Evolutionary conservation across 2,329 filamentous ascomycete species (phyloP), one percentile per base, ranked within the genome.

Genomic region (Trichoderma endophyticum): DNA sequence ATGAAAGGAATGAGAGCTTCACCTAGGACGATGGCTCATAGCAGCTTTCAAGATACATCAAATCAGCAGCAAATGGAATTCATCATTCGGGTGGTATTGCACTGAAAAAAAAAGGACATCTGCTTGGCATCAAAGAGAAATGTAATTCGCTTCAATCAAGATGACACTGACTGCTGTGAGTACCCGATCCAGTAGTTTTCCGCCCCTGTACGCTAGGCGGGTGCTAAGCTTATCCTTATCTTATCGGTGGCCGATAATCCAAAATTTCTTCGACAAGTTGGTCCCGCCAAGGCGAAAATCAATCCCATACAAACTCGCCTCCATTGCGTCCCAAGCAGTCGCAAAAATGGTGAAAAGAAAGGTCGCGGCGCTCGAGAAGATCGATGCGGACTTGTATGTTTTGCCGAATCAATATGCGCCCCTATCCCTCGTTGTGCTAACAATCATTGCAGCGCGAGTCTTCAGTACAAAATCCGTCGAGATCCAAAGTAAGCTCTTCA

Each of bases 281-380:
- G 32, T 54, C 15, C 57, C 57, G 34, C 57, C 57, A 60, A 61
- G 39, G 21, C 39, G 28, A 57, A 36, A 28, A 26, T n/a, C 28
- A 54, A 54, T 28, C 57, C 54, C 56, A 70, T 70, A 54, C 36
- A 62, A 62, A 51, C 18, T 24, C 56, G 28, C 67, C 34, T 32
- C 39, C 21, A 62, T 61, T 70, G 67, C 67, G 43, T 54, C n/a
- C 21, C 57, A 14, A 51, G 21, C 56, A 62, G 56, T 54, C 64
- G 51, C 77, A 82, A 74, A 59, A 59, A 96, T 94, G 90, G 93
- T 90, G 73, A 97, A 97, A 84, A 89, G 94, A 81, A 97, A 96
- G 84, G 88, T 97, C 72, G 93, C 93, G 71, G 95, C 95, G 73
- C 90, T 98, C 82, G 95, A 98, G 84, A 98, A 98, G 87, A 90